Conservation (phyloP, 495 filamentous ascomycete species). For the Evernia prunastri region DNA sequence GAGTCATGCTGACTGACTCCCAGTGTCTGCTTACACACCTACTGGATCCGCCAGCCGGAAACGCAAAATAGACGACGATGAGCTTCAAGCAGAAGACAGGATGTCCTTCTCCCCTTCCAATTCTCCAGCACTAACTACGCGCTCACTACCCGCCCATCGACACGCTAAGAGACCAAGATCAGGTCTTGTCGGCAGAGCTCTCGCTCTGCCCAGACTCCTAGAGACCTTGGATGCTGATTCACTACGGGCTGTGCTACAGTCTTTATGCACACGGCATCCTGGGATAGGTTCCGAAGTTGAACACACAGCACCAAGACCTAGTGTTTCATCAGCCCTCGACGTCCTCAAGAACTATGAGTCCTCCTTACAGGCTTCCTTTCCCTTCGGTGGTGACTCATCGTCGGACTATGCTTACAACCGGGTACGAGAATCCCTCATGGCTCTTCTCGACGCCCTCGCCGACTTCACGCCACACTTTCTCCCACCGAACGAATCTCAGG, state of each 20-base stretch:
- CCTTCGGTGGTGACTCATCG: constrained; percentile 70
- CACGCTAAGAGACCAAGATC: constrained; percentile 57
- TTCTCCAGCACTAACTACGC: constrained; percentile 65
- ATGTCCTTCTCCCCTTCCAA: constrained; percentile 80
- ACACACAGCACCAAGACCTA: constrained; percentile 77
- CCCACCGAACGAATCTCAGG: constrained; percentile 79
- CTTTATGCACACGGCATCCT: constrained; percentile 84
- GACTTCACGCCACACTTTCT: constrained; percentile 96
- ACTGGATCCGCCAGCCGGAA: constrained; percentile 56
- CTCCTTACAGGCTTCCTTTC: constrained; percentile 71
- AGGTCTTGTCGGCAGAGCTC: constrained; percentile 69
- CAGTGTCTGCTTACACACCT: constrained; percentile 49
- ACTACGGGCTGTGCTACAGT: constrained; percentile 72
- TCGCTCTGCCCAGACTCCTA: constrained; percentile 74
- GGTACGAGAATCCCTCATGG: constrained; percentile 70
- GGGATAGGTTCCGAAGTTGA: constrained; percentile 74
- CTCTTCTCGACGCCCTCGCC: constrained; percentile 79
- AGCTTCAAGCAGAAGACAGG: constrained; percentile 59
- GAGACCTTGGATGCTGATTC: constrained; percentile 84
- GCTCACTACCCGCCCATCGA: constrained; percentile 60
- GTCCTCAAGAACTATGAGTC: constrained; percentile 78
- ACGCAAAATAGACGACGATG: constrained; percentile 83
- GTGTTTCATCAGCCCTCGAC: constrained; percentile 67
- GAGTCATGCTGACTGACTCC: constrained; percentile 30
- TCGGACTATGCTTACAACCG: constrained; percentile 95